Percentiles rank a stretch among this genome's conserved stretches.
phyloP scores from a whole-genome alignment of 805 yeast species.

The Kodamaea sagamina region DNA sequence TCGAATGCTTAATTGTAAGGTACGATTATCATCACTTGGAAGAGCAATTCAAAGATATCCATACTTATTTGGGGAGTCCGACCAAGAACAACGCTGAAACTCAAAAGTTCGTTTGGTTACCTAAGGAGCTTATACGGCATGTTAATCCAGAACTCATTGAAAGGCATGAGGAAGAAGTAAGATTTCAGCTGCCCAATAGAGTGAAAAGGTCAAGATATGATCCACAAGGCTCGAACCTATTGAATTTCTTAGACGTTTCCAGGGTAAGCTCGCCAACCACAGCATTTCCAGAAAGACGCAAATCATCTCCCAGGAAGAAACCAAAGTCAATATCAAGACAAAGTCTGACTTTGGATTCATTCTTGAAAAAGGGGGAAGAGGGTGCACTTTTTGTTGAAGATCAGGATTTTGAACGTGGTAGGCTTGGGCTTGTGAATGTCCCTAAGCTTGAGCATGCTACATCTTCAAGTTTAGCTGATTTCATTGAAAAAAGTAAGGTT shows the following conservation, averaged over 20 bases:
- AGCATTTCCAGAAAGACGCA: slow-evolving; percentile 1
- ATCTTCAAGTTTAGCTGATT: slow-evolving; percentile 4
- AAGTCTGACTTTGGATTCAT: slow-evolving; percentile 11
- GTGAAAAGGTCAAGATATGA: background rate
- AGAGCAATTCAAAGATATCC: slow-evolving; percentile 14
- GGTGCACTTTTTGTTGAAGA: background rate
- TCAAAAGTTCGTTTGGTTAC: slow-evolving; percentile 6
- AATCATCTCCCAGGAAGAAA: slow-evolving; percentile 1
- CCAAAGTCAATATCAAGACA: slow-evolving; percentile 5
- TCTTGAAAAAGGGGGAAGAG: slow-evolving; percentile 1
- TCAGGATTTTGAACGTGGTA: slow-evolving; percentile 2
- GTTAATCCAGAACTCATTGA: slow-evolving; percentile 3
- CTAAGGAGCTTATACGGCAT: background rate
- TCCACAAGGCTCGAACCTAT: slow-evolving; percentile 5
- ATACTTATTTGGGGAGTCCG: background rate
- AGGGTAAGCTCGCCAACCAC: slow-evolving; percentile 6
- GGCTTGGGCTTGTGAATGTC: slow-evolving; percentile 2
- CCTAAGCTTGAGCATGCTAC: slow-evolving; percentile 5
- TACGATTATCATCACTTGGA: slow-evolving; percentile 16
- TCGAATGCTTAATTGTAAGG: slow-evolving; percentile 23
- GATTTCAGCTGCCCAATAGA: background rate
- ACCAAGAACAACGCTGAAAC: background rate
- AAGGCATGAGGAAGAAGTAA: background rate
- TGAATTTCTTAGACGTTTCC: slow-evolving; percentile 4
- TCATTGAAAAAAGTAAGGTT: slow-evolving; percentile 1